Evolutionary conservation across 176 grass and related monocot genomes (phyloP), one percentile per base, ranked within the genome.

Genomic region (sorghum (Sorghum bicolor)): DNA sequence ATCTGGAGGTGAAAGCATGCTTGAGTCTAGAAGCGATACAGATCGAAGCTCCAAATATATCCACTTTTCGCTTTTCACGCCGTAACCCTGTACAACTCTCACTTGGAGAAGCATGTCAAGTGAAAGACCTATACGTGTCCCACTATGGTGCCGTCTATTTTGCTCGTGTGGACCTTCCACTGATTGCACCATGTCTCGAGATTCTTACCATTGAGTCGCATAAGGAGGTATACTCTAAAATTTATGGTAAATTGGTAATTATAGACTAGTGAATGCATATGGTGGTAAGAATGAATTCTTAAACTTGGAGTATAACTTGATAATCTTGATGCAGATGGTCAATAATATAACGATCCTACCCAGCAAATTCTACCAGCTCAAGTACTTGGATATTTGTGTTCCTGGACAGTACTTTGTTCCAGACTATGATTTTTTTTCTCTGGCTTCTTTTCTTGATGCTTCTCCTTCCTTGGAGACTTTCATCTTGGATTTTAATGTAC

Each of bases 401-500:
- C 10, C 1, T 48, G 28, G 53, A 83, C 12, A 1, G n/a, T 30
- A 15, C 48, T 26, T 40, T 22, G 34, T 1, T 22, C 47, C 65
- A 10, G 31, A 24, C 24, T 73, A 83, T 64, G 80, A 83, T 61
- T 83, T 33, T 44, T 74, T 61, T 44, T 83, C 55, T 48, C 28
- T 63, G 16, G 69, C 72, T 44, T 73, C 36, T 20, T 82, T 82
- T 31, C 28, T 82, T 31, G 16, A 82, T 24, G 70, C 70, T 24
- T 47, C 81, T 26, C 81, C 70, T 74, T 83, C 69, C 80, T 83
- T 83, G 38, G 69, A 62, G 19, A 83, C 80, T 32, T 82, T 82
- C n/a, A 44, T 32, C 69, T 30, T 82, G 69, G 12, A 24, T 15
- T 63, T 53, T 22, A 53, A 53, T 53, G 81, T 74, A 83, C 64